Evolutionary conservation across 345 rosid genomes (phyloP).

Genomic region (Lumnitzera littorea): DNA sequence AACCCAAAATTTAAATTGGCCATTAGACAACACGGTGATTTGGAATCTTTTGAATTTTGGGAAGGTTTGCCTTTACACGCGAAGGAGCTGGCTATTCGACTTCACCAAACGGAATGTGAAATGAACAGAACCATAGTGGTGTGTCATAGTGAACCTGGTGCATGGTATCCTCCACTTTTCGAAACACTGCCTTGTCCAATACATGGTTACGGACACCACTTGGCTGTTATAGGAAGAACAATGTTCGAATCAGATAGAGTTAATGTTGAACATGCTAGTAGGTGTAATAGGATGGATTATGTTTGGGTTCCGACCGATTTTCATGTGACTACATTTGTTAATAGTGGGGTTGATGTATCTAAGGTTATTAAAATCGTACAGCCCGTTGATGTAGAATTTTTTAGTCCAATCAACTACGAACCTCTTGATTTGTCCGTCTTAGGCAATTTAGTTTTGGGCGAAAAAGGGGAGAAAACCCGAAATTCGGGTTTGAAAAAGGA

Average conservation of each 20-base stretch:
- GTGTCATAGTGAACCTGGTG: slow-evolving; percentile 94
- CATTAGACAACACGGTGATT: slow-evolving; percentile 74
- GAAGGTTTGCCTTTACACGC: slow-evolving; percentile 49
- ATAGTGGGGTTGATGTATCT: slow-evolving; percentile 66
- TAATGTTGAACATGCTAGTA: slow-evolving; percentile 43
- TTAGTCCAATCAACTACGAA: slow-evolving; percentile 48
- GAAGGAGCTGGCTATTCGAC: slow-evolving; percentile 34
- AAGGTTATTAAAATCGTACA: slow-evolving; percentile 79
- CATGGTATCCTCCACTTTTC: slow-evolving; percentile 85
- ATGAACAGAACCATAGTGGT: slow-evolving; percentile 59
- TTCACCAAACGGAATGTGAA: slow-evolving; percentile 41
- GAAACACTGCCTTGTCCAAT: slow-evolving; percentile 79
- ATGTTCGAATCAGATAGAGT: slow-evolving; percentile 89
- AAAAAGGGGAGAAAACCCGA: neutral
- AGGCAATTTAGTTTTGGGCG: slow-evolving; percentile 49
- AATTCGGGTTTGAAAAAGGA: slow-evolving; percentile 15
- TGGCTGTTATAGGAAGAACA: slow-evolving; percentile 65
- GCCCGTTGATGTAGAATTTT: slow-evolving; percentile 66
- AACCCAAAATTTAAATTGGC: slow-evolving; percentile 43
- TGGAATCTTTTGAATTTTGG: slow-evolving; percentile 58
- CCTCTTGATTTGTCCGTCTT: slow-evolving; percentile 33
- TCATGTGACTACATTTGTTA: slow-evolving; percentile 59
- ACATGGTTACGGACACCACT: slow-evolving; percentile 37
- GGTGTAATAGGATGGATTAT: slow-evolving; percentile 68
- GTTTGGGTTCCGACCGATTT: slow-evolving; percentile 92